Evolutionary conservation across 2,329 filamentous ascomycete species (phyloP).

Genomic region (Neofusicoccum kwambonambiense): DNA sequence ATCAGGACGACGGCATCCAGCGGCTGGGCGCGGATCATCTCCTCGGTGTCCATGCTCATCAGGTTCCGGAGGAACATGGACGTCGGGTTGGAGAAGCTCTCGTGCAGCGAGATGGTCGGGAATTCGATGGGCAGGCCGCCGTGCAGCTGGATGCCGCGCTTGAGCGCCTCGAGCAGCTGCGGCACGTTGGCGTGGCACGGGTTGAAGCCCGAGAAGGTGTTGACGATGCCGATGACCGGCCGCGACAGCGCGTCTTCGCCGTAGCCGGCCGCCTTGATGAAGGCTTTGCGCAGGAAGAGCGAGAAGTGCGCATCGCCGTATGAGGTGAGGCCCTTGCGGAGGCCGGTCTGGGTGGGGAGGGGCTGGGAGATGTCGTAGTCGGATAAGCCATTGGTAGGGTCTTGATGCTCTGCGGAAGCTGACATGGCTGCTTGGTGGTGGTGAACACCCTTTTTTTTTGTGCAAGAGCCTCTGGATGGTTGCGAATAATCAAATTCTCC

Average conservation of each 20-base stretch:
- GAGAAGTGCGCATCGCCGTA: slow-evolving; percentile 76
- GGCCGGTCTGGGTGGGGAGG: slow-evolving; percentile 52
- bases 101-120: slow-evolving; percentile 70
- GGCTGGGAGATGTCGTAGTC: slow-evolving; percentile 61
- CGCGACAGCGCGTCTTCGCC: slow-evolving; percentile 68
- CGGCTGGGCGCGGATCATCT: slow-evolving; percentile 72
- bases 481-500: too few relatives aligned
- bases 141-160: slow-evolving; percentile 64
- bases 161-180: slow-evolving; percentile 68
- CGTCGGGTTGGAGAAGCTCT: slow-evolving; percentile 67
- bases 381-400: not conserved
- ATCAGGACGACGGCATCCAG: slow-evolving; percentile 67
- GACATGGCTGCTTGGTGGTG: not conserved
- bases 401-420: not conserved
- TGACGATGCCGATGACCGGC: slow-evolving; percentile 72
- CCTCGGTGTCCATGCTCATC: slow-evolving; percentile 79
- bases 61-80: slow-evolving; percentile 74
- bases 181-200: slow-evolving; percentile 72
- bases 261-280: slow-evolving; percentile 75
- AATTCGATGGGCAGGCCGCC: slow-evolving; percentile 71
- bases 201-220: slow-evolving; percentile 72
- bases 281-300: slow-evolving; percentile 71
- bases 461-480: too few relatives aligned
- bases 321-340: slow-evolving; percentile 64
- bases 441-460: not conserved